A percentile compares a stretch with the other conserved stretches of the same genome.
phyloP scores from a whole-genome alignment of 495 filamentous ascomycete species.

The Aspergillus nidulans region DNA sequence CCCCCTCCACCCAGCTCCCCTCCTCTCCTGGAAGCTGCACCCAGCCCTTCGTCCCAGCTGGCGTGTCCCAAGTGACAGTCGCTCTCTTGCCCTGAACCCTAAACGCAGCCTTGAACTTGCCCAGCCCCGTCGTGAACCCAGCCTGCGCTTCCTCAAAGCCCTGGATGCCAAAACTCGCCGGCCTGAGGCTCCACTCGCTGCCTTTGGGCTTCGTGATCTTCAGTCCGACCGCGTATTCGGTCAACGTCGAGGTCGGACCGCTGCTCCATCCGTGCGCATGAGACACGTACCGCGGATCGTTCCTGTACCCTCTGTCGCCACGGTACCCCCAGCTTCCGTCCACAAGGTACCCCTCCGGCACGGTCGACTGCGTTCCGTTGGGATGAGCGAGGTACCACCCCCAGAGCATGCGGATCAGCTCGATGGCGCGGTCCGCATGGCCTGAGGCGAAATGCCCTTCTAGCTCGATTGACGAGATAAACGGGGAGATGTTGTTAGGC shows the following conservation, averaged over 20 bases:
- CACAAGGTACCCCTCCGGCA: conserved; percentile 54
- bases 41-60: not conserved
- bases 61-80: not conserved
- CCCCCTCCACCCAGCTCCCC: not conserved
- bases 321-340: conserved; percentile 56
- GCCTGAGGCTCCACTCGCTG: conserved; percentile 46
- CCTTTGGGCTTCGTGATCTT: conserved; percentile 45
- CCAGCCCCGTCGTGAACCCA: conserved; percentile 52
- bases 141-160: conserved; percentile 48
- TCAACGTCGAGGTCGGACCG: conserved; percentile 54
- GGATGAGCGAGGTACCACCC: conserved; percentile 58
- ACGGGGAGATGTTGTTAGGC: conserved; percentile 55
- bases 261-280: conserved; percentile 61
- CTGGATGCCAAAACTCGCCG: conserved; percentile 35
- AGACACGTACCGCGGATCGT: conserved; percentile 36
- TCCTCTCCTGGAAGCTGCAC: not conserved
- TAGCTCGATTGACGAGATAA: conserved; percentile 58
- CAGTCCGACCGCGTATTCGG: conserved; percentile 51
- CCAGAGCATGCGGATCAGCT: conserved; percentile 56
- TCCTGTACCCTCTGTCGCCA: conserved; percentile 35
- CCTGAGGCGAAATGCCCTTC: conserved; percentile 51
- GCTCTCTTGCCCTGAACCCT: not conserved
- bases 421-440: conserved; percentile 44
- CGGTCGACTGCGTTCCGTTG: conserved; percentile 57
- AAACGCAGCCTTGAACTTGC: conserved; percentile 40